Percentiles rank a stretch among this genome's conserved stretches.
These are phyloP conservation scores for Puccinia triticina DNA, from an alignment of 1,284 basidiomycete species.

Conservation along the genomic window DNA sequence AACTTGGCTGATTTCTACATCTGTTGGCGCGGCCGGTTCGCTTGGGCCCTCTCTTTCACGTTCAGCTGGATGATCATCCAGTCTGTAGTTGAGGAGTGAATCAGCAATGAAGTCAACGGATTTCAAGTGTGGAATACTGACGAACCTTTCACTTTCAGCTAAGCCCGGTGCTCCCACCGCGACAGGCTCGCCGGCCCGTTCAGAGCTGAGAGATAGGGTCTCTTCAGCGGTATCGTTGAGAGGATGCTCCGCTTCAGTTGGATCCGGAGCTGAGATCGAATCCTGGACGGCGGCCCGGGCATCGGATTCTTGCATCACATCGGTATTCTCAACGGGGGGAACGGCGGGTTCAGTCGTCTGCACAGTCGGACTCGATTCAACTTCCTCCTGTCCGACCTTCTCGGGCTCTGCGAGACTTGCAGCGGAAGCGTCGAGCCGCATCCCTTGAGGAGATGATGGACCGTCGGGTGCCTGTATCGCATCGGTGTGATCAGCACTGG, in stretches of 20 bases:
- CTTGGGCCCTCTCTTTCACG: not conserved
- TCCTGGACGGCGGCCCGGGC: not conserved
- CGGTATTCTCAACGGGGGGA: not conserved
- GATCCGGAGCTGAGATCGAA: not conserved
- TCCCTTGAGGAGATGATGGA: not conserved
- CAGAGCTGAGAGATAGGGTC: not conserved
- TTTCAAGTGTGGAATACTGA: not conserved
- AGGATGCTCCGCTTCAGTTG: not conserved
- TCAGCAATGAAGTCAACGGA: not conserved
- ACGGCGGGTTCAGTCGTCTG: not conserved
- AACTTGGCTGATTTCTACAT: no score
- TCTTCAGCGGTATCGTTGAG: not conserved
- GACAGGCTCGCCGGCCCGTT: not conserved
- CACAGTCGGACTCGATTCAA: not conserved
- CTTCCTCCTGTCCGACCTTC: not conserved
- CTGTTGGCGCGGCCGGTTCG: no score
- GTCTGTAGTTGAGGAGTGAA: not conserved
- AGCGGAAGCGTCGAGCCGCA: not conserved
- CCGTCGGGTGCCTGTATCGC: no score
- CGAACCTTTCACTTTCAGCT: not conserved
- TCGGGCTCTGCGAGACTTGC: not conserved
- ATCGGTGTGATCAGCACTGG: no score
- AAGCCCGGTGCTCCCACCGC: not conserved
- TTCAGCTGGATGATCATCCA: not conserved
- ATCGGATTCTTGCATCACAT: not conserved